Evolutionary conservation across 352 stramenopile genomes (phyloP).

Genomic region (Phytophthora pseudosyringae): DNA sequence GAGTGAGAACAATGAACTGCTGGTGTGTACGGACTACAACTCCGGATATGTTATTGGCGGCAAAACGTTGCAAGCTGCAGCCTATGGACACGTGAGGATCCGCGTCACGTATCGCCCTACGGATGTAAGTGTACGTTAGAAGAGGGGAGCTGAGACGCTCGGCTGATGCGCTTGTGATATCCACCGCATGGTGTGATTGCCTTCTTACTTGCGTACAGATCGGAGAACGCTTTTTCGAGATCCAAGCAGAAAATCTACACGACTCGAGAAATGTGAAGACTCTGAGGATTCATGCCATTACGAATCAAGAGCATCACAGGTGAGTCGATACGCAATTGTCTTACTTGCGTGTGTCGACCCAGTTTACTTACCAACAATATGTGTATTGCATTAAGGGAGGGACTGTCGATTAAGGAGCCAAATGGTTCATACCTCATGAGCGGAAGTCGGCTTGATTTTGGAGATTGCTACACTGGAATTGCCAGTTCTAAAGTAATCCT

Average conservation of each 20-base stretch:
- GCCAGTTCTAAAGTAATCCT: conserved; percentile 83
- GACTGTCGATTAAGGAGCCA: conserved; percentile 86
- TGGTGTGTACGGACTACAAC: conserved; percentile 90
- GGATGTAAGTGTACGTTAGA: conserved; percentile 52
- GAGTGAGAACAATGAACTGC: conserved; percentile 70
- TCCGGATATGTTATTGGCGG: conserved; percentile 85
- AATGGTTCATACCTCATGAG: conserved; percentile 87
- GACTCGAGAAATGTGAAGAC: conserved; percentile 88
- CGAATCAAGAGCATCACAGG: conserved; percentile 90
- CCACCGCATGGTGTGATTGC: conserved; percentile 16
- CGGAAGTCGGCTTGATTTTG: conserved; percentile 89
- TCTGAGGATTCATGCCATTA: conserved; percentile 86
- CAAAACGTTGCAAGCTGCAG: conserved; percentile 80
- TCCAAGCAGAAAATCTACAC: conserved; percentile 88
- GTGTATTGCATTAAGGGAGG: conserved; percentile 58
- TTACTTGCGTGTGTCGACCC: not conserved
- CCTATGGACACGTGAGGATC: conserved; percentile 87
- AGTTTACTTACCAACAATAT: not conserved
- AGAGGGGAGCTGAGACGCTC: not conserved
- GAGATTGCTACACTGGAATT: conserved; percentile 88
- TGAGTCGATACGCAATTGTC: conserved; percentile 22
- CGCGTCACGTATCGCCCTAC: conserved; percentile 85
- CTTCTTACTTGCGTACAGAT: conserved; percentile 48
- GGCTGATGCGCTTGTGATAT: conserved; percentile 10
- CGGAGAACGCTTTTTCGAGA: conserved; percentile 87